Conservation (phyloP, 2,329 filamentous ascomycete genomes). For the Clonostachys sp. region DNA sequence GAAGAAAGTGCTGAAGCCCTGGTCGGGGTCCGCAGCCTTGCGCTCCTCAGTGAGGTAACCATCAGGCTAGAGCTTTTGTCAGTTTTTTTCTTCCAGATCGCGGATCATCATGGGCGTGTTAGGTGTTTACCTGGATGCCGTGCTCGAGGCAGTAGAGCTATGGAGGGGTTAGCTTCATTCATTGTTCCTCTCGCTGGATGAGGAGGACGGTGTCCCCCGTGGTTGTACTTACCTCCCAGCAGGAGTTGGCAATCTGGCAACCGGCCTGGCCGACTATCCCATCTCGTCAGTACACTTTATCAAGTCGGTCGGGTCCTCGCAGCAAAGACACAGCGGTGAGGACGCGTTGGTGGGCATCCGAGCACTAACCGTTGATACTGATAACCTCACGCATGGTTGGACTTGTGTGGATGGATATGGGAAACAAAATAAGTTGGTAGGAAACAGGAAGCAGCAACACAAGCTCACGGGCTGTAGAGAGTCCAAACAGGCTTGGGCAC, state of each 20-base stretch:
- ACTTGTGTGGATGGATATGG: conserved; percentile 10
- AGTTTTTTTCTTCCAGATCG: background rate
- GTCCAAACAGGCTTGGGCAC: too few relatives aligned
- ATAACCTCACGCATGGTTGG: conserved; percentile 97
- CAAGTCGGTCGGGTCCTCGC: background rate
- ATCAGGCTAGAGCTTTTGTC: conserved; percentile 65
- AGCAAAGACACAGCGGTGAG: conserved; percentile 28
- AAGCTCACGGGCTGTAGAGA: conserved; percentile 7
- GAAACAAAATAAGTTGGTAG: conserved; percentile 15
- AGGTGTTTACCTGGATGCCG: conserved; percentile 81
- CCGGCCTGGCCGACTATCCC: conserved; percentile 95
- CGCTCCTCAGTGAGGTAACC: conserved; percentile 98
- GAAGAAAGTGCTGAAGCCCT: conserved; percentile 99
- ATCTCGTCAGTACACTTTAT: conserved; percentile 1
- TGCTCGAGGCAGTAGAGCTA: conserved; percentile 99
- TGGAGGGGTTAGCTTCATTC: conserved; percentile 10
- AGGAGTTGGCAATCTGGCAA: conserved; percentile 99
- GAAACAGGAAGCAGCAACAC: conserved; percentile 21
- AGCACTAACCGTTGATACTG: conserved; percentile 87
- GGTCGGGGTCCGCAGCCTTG: conserved; percentile 87
- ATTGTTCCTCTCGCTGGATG: too few relatives aligned
- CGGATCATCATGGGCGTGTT: background rate
- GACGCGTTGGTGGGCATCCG: conserved; percentile 16
- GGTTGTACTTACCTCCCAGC: conserved; percentile 88
- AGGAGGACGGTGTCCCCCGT: background rate